Base-by-base conservation (phyloP, 164 flowering plant species). In the Houttuynia cordata region DNA sequence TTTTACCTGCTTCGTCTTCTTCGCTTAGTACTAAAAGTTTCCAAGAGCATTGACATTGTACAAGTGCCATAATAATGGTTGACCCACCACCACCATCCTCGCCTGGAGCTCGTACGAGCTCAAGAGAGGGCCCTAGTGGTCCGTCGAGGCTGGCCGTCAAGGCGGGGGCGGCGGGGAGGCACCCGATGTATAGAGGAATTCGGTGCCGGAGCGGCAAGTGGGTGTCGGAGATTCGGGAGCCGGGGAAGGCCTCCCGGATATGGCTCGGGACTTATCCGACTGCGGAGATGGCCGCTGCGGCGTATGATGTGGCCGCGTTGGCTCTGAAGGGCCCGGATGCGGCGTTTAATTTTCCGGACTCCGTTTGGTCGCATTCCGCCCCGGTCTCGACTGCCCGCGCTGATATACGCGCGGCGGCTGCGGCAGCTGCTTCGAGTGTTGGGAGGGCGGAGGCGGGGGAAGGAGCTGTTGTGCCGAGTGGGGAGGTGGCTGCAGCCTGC, bases 211-310 rank as follows among this genome's bases (percentile, higher is more conserved):
- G 85, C 24, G 87, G 88, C 3, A 90, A 87, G 73, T 90, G 97
- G 97, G 93, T 87, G 58, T 82, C 93, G 5, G 97, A 90, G 58
- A 86, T 90, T 9, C 82, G 97, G 4, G 91, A 87, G 77, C 97
- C 97, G 1, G 74, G 83, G 22, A 87, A 85, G 62, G 72, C 80
- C 0, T 81, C 75, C 0, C 80, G 97, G 0, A 87, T 90, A 45
- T 90, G 97, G 97, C 89, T 90, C 4, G 97, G 97, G 0, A 87
- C 97, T 1, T 87, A 73, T 59, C 79, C 86, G 1, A 82, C 83
- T 0, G 76, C 93, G 0, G 96, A 91, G 52, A 91, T 87, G 97
- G 97, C 97, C 0, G 97, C 96, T 0, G 79, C 84, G 0, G 97
- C 97, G 18, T 82, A 87, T 51, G 97, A 90, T 60, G 95, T 79